Evolutionary conservation across 2,329 filamentous ascomycete genomes (phyloP), one percentile per base, ranked within the genome.

Genomic region (Didymella segeticola): DNA sequence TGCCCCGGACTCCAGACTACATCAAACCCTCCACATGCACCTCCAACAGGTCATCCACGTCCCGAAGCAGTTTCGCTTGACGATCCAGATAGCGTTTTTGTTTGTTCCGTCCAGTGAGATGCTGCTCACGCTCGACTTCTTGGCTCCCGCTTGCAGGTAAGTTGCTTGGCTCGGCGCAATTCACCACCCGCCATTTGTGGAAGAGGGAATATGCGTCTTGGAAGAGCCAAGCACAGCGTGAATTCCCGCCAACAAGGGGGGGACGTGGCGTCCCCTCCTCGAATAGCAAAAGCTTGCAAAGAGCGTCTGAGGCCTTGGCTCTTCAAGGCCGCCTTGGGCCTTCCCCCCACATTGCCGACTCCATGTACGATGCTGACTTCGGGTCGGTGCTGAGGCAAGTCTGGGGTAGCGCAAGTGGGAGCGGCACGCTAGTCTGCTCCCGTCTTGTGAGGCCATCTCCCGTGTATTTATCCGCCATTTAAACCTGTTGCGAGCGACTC

Each of bases 21-120:
- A 31, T 48, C 34, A 45, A 30, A 60, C 56, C 58, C 61, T 53
- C 52, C 62, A 53, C 43, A 60, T 29, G 51, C 51, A 54, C 29
- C 45, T 54, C 39, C 7, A 45, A 49, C 51, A 49, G 46, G 34
- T n/a, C 39, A 49, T 46, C 41, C 27, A 36, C 34, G 25, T 25
- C 51, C 51, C 45, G 29, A 54, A 49, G 14, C 26, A 49, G 51
- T 34, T 25, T 49, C 51, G 45, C 34, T 15, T 49, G 39, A 41
- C 27, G 45, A 49, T 54, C 51, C 45, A 54, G 51, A 45, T 34
- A 54, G 45, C 51, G 22, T 34, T 41, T 41, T 15, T 36, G 38
- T 54, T 43, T 36, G 33, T 54, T 54, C 39, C 45, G 39, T 51
- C 57, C 57, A 59, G 48, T 61, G 20, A 61, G 25, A 56, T 49